Conservation (phyloP, 306 rosid genomes). For the Acacia crassicarpa region DNA sequence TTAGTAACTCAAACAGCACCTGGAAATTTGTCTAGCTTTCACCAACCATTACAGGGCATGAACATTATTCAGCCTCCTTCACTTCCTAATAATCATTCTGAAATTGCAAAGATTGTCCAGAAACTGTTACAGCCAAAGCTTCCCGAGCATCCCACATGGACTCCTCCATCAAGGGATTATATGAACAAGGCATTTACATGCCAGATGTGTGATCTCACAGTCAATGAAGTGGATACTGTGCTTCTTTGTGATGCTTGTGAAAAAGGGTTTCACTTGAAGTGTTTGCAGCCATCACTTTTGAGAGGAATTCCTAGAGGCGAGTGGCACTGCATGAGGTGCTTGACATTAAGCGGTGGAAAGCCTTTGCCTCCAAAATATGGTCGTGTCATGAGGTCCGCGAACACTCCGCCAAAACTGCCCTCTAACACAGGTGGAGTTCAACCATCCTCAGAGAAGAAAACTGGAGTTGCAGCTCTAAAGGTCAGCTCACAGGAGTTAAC, state of each 20-base stretch:
- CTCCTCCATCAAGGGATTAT: conserved; percentile 98
- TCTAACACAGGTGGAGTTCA: conserved; percentile 52
- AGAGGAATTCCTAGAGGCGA: conserved; percentile 94
- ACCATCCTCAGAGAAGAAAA: conserved; percentile 63
- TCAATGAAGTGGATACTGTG: conserved; percentile 83
- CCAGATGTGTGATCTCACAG: conserved; percentile 72
- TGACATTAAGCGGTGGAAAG: conserved; percentile 83
- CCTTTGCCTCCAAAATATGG: conserved; percentile 99
- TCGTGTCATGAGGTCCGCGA: conserved; percentile 93
- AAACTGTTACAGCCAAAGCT: conserved; percentile 75
- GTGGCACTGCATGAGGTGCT: conserved; percentile 93
- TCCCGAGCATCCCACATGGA: conserved; percentile 91
- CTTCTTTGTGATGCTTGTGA: conserved; percentile 98
- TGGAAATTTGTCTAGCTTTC: conserved; percentile 59
- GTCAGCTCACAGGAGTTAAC: conserved; percentile 47
- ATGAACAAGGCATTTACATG: conserved; percentile 90
- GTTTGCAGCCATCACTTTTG: conserved; percentile 67
- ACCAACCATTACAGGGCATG: conserved; percentile 56
- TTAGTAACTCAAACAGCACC: conserved; percentile 58
- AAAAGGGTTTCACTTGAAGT: conserved; percentile 86
- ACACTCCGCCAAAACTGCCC: conserved; percentile 59
- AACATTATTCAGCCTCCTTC: conserved; percentile 66
- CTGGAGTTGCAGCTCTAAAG: conserved; percentile 55
- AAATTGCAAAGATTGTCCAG: conserved; percentile 80
- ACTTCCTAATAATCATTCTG: conserved; percentile 64